Base-by-base conservation (phyloP, 106 monocot genomes). In the Platanthera zijinensis region DNA sequence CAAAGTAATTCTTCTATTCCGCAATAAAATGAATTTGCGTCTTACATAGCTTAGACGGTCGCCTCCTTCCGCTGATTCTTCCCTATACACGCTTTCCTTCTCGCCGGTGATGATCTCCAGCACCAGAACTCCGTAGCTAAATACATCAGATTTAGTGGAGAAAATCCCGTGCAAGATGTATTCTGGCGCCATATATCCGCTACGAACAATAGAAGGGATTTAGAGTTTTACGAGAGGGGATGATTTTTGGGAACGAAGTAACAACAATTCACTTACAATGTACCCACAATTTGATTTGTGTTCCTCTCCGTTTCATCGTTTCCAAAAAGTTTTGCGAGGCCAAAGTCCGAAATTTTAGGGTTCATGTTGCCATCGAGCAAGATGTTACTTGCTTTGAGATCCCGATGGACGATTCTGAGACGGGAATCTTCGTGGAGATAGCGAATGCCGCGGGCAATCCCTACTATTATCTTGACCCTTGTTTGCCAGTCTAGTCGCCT, bases 401-500 rank as follows among this genome's bases (percentile, higher is more conserved):
- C 83, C 2, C 83, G 78, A 39, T 83, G 83, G 10, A 83, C 66
- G 7, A 83, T 79, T 50, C 22, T 74, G 14, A 80, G 62, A n/a
- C 69, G 75, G 10, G 84, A 84, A 22, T 84, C 84, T 76, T 84
- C 79, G 51, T 84, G 84, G 14, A 84, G 84, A 57, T 84, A 84
- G 2, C 59, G 83, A 54, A 84, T 54, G 21, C 79, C 83, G 50
- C 57, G 69, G 19, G 70, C 79, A 71, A 76, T 80, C 54, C 84
- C 84, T 62, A 10, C 49, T 2, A 84, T 74, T 22, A 80, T 80
- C 54, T 66, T 77, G 54, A 25, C 73, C 14, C 84, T 72, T 46
- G 4, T 76, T 52, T 17, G 59, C 80, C 84, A 84, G 13, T 74
- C 49, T 21, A 83, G 49, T 56, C 57, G 46, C 15, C 19, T 45